These are phyloP conservation scores for Coniosporium apollinis DNA, from an alignment of 495 filamentous ascomycete genomes.

Conservation along the genomic window DNA sequence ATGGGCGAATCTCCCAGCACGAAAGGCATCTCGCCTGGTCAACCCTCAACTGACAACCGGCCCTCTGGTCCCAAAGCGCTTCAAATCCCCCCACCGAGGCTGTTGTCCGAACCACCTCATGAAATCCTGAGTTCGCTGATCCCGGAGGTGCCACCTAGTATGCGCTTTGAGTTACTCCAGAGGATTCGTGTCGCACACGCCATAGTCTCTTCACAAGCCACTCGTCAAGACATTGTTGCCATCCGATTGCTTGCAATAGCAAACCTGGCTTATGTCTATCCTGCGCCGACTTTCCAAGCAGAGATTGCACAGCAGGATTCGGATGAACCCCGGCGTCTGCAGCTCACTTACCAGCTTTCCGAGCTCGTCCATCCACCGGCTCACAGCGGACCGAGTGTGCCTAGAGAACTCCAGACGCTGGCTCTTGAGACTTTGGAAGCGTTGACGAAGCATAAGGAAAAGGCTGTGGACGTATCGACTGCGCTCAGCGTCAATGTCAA, in stretches of 20 bases:
- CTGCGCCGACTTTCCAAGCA: conserved; percentile 60
- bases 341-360: conserved; percentile 79
- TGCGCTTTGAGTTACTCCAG: conserved; percentile 74
- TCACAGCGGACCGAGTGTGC: conserved; percentile 47
- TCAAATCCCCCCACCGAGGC: conserved; percentile 48
- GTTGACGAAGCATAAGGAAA: conserved; percentile 58
- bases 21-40: not conserved
- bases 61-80: conserved; percentile 34
- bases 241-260: conserved; percentile 76
- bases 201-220: conserved; percentile 43
- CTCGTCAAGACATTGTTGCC: conserved; percentile 58
- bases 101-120: conserved; percentile 45
- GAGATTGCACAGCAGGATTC: conserved; percentile 75
- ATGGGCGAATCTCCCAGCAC: conserved; percentile 35
- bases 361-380: conserved; percentile 70
- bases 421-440: conserved; percentile 68
- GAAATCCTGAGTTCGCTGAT: conserved; percentile 48
- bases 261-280: conserved; percentile 79
- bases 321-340: conserved; percentile 78
- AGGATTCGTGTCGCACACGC: conserved; percentile 68
- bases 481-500: conserved; percentile 87
- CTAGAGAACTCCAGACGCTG: conserved; percentile 63
- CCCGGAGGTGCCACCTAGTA: conserved; percentile 48
- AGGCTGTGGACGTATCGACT: conserved; percentile 61
- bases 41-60: not conserved